Evolutionary conservation across 169 alveolate species (phyloP).

Genomic region (Plasmodium coatneyi): DNA sequence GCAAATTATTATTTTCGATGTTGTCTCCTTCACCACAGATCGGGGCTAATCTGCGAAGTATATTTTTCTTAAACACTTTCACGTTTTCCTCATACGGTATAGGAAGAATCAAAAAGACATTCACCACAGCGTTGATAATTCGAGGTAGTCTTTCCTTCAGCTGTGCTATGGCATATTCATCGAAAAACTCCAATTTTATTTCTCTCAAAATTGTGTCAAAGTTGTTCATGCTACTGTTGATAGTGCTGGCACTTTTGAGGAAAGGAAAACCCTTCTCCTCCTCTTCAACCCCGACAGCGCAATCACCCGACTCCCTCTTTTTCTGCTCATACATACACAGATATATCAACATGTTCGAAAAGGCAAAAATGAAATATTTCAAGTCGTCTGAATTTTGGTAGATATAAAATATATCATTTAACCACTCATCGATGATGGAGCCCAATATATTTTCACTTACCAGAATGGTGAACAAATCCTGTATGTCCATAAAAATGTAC

Average conservation of each 20-base stretch:
- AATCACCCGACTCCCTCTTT: not conserved
- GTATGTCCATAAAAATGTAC: constrained; percentile 48
- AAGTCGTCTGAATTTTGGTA: constrained; percentile 69
- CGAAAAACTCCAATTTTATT: constrained; percentile 13
- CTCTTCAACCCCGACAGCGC: not conserved
- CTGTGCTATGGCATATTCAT: constrained; percentile 18
- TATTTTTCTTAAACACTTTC: constrained; percentile 23
- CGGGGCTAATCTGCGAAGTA: constrained; percentile 65
- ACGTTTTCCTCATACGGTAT: constrained; percentile 58
- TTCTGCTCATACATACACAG: constrained; percentile 36
- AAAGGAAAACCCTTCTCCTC: not conserved
- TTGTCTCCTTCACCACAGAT: constrained; percentile 70
- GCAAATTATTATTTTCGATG: constrained; percentile 31
- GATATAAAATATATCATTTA: constrained; percentile 59
- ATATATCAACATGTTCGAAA: constrained; percentile 38
- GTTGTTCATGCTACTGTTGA: constrained; percentile 2
- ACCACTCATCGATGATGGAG: constrained; percentile 55
- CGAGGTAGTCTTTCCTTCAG: constrained; percentile 15
- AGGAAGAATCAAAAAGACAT: constrained; percentile 55
- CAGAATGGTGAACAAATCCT: constrained; percentile 28
- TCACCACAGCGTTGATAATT: constrained; percentile 49
- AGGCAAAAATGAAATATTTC: constrained; percentile 51
- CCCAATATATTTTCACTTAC: not conserved
- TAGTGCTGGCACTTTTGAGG: constrained; percentile 11
- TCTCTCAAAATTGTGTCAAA: constrained; percentile 24